A percentile compares a stretch with the other conserved stretches of the same genome.
Evolutionary conservation across 345 rosid genomes (phyloP).

Genomic region (Ceriops tagal): DNA sequence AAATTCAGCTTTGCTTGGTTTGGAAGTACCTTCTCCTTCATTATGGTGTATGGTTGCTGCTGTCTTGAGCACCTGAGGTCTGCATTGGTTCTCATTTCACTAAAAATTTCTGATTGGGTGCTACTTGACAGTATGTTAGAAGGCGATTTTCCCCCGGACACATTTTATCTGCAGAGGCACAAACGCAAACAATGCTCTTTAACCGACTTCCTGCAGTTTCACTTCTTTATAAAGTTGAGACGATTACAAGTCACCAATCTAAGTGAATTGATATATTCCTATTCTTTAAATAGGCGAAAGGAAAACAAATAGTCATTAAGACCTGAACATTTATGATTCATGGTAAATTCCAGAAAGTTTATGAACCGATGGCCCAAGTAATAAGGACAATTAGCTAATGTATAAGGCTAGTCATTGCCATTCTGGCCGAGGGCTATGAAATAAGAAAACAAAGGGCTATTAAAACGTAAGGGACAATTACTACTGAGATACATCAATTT

Average conservation of each 20-base stretch:
- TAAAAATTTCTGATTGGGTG: conserved; percentile 2
- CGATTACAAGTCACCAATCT: not conserved
- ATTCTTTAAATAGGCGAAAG: not conserved
- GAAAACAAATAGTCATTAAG: not conserved
- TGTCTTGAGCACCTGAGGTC: conserved; percentile 35
- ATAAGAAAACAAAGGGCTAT: too few relatives aligned
- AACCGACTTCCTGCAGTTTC: not conserved
- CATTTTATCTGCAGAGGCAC: conserved; percentile 12
- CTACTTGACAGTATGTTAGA: conserved; percentile 25
- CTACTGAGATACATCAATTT: not conserved
- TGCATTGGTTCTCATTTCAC: conserved; percentile 33
- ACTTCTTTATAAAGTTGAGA: not conserved
- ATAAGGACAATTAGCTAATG: too few relatives aligned
- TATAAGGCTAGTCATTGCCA: not conserved
- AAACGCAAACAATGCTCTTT: not conserved
- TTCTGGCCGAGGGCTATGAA: too few relatives aligned
- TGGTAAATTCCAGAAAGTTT: not conserved
- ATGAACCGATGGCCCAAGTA: not conserved
- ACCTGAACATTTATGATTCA: not conserved
- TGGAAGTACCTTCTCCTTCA: conserved; percentile 34
- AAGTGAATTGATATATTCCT: not conserved
- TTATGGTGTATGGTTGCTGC: conserved; percentile 28
- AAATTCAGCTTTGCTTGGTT: conserved; percentile 22
- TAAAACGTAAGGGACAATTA: too few relatives aligned
- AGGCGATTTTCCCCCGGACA: conserved; percentile 18